Percentiles rank a stretch among this genome's conserved stretches.
These are phyloP conservation scores for thale cress (Arabidopsis thaliana) DNA, from an alignment of 345 rosid genomes.

Conservation along the genomic window DNA sequence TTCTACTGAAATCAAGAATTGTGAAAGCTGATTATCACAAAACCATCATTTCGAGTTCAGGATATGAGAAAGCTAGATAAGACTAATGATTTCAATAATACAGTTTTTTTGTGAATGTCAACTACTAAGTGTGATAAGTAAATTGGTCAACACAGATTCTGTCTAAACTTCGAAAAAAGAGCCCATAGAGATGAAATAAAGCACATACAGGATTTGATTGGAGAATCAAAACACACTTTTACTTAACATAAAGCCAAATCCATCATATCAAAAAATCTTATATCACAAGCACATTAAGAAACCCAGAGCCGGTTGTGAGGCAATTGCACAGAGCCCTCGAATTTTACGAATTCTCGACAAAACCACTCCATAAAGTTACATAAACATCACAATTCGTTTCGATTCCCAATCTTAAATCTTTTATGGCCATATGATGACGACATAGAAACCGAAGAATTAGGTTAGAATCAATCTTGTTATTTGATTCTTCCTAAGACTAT, in stretches of 20 bases:
- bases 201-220: neutral
- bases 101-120: conserved; percentile 7
- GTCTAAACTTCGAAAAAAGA: neutral
- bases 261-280: neutral
- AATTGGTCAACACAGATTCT: neutral
- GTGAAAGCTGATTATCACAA: neutral
- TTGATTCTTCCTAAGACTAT: neutral
- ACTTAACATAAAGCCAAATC: neutral
- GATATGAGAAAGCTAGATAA: conserved; percentile 1
- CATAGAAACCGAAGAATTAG: neutral
- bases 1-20: neutral
- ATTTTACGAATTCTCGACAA: neutral
- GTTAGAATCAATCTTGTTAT: neutral
- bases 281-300: neutral
- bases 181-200: neutral
- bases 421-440: neutral
- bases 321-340: neutral
- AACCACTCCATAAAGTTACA: neutral
- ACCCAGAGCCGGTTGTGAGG: neutral
- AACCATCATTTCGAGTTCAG: neutral
- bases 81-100: neutral
- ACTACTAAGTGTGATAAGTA: conserved; percentile 4
- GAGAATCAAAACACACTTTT: neutral
- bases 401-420: neutral
- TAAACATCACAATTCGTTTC: neutral